Percentiles rank a stretch among this genome's conserved stretches.
phyloP scores from a whole-genome alignment of 2,329 filamentous ascomycete species.

The Neofusicoccum sp. region DNA sequence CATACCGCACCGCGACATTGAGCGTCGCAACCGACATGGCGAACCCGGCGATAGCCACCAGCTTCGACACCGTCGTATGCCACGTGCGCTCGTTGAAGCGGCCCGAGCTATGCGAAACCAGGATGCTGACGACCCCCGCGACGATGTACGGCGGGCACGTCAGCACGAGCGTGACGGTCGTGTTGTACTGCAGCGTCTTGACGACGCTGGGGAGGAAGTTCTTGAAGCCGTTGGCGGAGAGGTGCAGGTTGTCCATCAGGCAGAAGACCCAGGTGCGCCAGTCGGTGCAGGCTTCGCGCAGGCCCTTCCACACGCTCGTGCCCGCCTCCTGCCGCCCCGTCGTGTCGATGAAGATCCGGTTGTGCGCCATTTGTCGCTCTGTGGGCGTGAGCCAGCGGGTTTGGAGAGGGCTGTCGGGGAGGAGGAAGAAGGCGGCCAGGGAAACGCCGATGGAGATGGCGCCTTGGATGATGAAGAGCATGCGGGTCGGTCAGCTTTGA shows the following conservation, averaged over 20 bases:
- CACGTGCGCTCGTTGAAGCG: constrained; percentile 32
- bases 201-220: constrained; percentile 42
- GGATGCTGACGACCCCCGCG: constrained; percentile 30
- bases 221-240: constrained; percentile 26
- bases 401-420: constrained; percentile 41
- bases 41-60: constrained; percentile 34
- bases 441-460: constrained; percentile 30
- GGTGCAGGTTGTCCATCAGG: constrained; percentile 20
- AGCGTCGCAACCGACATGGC: constrained; percentile 31
- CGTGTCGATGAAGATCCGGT: constrained; percentile 52
- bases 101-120: constrained; percentile 31
- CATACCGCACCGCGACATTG: constrained; percentile 34
- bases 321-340: constrained; percentile 46
- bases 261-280: constrained; percentile 8
- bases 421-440: constrained; percentile 26
- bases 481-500: not conserved
- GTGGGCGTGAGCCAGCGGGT: constrained; percentile 50
- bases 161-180: constrained; percentile 38
- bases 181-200: constrained; percentile 40
- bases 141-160: constrained; percentile 29
- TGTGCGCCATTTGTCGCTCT: constrained; percentile 47
- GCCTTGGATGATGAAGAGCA: constrained; percentile 19
- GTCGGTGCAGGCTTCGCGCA: not conserved
- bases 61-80: constrained; percentile 30
- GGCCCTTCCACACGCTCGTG: not conserved